Conservation (phyloP, 2,329 filamentous ascomycete species). For the Tolypocladium guangdongense region DNA sequence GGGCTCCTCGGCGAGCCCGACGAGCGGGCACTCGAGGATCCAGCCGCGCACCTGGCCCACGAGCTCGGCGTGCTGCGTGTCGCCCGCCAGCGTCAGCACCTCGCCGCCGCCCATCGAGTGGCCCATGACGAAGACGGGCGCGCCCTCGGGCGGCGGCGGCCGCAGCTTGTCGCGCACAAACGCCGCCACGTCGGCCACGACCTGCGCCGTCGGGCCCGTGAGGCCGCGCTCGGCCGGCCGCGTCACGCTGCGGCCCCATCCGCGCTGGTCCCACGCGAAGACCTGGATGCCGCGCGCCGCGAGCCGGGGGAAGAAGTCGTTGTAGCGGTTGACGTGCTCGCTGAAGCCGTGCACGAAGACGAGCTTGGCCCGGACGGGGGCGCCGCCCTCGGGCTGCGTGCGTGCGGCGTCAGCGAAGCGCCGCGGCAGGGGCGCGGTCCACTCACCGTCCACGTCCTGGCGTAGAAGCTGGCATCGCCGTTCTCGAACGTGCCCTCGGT, state of each 20-base stretch:
- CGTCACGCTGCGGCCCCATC: constrained; percentile 70
- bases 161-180: constrained; percentile 55
- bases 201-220: constrained; percentile 61
- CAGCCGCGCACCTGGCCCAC: constrained; percentile 57
- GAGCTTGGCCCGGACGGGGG: constrained; percentile 53
- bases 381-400: constrained; percentile 35
- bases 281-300: constrained; percentile 63
- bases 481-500: constrained; percentile 40
- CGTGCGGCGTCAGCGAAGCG: background rate
- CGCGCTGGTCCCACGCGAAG: constrained; percentile 72
- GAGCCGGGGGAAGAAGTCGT: constrained; percentile 60
- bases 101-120: constrained; percentile 88
- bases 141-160: constrained; percentile 3
- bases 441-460: constrained; percentile 49
- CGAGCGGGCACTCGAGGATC: constrained; percentile 67
- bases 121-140: constrained; percentile 74
- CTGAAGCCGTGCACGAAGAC: constrained; percentile 85
- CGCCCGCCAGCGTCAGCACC: constrained; percentile 49
- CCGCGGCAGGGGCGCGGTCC: no score
- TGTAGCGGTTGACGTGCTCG: constrained; percentile 73
- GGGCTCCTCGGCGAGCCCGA: constrained; percentile 62
- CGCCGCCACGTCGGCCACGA: constrained; percentile 68
- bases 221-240: constrained; percentile 53
- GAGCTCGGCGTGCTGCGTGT: constrained; percentile 40
- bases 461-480: constrained; percentile 36